Percentiles rank a stretch among this genome's conserved stretches.
Conservation (phyloP, 495 filamentous ascomycete genomes). For the Penicillium arizonense region DNA sequence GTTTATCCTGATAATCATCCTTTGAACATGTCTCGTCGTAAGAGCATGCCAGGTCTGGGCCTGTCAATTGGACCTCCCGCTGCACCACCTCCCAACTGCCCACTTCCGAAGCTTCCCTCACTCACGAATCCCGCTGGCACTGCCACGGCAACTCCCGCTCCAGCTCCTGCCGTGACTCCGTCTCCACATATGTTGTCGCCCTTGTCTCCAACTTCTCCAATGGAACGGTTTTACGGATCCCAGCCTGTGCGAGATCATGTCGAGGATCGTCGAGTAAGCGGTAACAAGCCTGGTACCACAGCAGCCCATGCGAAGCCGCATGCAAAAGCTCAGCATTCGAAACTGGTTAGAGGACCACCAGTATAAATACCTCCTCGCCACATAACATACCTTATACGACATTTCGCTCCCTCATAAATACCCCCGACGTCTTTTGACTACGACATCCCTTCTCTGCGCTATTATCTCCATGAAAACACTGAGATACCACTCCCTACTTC, state of each 20-base stretch:
- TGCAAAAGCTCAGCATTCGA: constrained; percentile 10
- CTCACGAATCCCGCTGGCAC: constrained; percentile 12
- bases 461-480: background rate
- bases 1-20: constrained; percentile 4
- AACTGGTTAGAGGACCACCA: constrained; percentile 13
- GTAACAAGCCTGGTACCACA: background rate
- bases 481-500: constrained; percentile 3
- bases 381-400: background rate
- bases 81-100: constrained; percentile 61
- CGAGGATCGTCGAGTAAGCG: constrained; percentile 13
- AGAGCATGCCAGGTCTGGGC: constrained; percentile 59
- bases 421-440: background rate
- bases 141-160: background rate
- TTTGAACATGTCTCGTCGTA: constrained; percentile 33
- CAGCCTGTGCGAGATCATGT: constrained; percentile 15
- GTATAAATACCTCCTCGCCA: background rate
- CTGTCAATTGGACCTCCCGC: constrained; percentile 57
- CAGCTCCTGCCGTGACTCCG: background rate
- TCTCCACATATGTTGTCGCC: background rate
- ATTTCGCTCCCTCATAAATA: background rate
- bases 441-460: background rate
- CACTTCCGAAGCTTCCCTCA: constrained; percentile 60
- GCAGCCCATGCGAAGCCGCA: background rate
- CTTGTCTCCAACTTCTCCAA: constrained; percentile 2
- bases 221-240: constrained; percentile 20